Base-by-base conservation (phyloP, 129 eudicot genomes). In the Tagetes patula region DNA sequence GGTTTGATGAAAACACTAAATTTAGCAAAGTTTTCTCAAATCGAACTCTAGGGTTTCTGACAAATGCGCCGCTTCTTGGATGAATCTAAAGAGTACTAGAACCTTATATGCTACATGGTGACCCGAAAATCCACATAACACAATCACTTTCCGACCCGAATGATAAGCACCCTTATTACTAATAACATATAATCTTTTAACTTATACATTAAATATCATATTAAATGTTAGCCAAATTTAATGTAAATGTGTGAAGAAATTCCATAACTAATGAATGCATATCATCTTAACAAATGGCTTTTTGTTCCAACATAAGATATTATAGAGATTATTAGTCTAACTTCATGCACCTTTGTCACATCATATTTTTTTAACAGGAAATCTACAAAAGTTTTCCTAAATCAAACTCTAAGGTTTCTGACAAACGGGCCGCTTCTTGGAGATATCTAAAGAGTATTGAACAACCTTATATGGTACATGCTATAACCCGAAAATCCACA, bases 401-500 rank as follows among this genome's bases (percentile, higher is more conserved):
- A 32, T 37, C 5, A 40, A 67, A 45, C 40, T 67, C 72, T 32
- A 67, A 58, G 72, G 72, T 67, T 46, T 52, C 31, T 48, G 6
- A 14, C 5, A 52, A 52, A 20, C 7, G 47, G 20, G 63, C 14
- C 58, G 4, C 27, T 37, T 14, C 38, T 52, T 49, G 48, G 64
- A 70, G 27, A 8, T 20, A 27, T 37, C 49, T 14, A 70, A 37
- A 9, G 50, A 70, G 42, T 39, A 53, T 4, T 53, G 14, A 34
- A 37, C 27, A 20, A 27, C 37, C 11, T 67, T 67, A 52, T 39
- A 37, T 61, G 9, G 36, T 49, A 49, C 72, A 67, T 20, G 13
- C 1, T 70, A 20, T 20, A 45, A 70, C 74, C 74, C 49, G 50
- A 33, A 70, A 53, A 70, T 52, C 49, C 37, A 52, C 20, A 38